These are phyloP conservation scores for Fibroporia radiculosa DNA, from an alignment of 768 basidiomycete species.

Conservation along the genomic window DNA sequence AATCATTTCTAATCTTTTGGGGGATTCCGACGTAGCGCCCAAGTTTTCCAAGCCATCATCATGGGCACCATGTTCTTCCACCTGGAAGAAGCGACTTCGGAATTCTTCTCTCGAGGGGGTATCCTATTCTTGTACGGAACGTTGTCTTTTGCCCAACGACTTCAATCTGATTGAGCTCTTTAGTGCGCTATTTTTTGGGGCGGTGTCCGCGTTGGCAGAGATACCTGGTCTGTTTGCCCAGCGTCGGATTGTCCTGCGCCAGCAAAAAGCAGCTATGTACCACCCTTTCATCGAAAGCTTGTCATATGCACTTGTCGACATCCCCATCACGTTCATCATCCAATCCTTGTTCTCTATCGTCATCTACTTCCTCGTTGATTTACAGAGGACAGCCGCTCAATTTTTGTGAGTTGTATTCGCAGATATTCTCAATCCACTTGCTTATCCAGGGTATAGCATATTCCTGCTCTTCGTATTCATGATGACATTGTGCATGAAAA, in stretches of 20 bases:
- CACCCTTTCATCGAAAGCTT: constrained; percentile 47
- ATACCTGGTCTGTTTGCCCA: constrained; percentile 50
- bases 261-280: constrained; percentile 55
- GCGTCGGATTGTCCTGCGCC: constrained; percentile 51
- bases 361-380: constrained; percentile 54
- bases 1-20: too few relatives aligned
- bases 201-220: constrained; percentile 50
- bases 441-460: constrained; percentile 30
- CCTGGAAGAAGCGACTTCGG: constrained; percentile 44
- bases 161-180: not conserved
- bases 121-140: constrained; percentile 72
- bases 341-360: constrained; percentile 38
- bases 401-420: constrained; percentile 49
- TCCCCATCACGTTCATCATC: constrained; percentile 47
- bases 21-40: constrained; percentile 22
- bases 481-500: constrained; percentile 61
- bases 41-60: constrained; percentile 44
- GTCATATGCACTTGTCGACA: constrained; percentile 52
- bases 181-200: constrained; percentile 40
- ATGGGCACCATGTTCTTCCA: constrained; percentile 62
- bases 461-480: constrained; percentile 50
- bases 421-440: not conserved
- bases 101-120: constrained; percentile 70
- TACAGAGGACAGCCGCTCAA: constrained; percentile 47
- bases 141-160: constrained; percentile 1